phyloP scores from a whole-genome alignment of 495 filamentous ascomycete species.

The Cercophora samala region DNA sequence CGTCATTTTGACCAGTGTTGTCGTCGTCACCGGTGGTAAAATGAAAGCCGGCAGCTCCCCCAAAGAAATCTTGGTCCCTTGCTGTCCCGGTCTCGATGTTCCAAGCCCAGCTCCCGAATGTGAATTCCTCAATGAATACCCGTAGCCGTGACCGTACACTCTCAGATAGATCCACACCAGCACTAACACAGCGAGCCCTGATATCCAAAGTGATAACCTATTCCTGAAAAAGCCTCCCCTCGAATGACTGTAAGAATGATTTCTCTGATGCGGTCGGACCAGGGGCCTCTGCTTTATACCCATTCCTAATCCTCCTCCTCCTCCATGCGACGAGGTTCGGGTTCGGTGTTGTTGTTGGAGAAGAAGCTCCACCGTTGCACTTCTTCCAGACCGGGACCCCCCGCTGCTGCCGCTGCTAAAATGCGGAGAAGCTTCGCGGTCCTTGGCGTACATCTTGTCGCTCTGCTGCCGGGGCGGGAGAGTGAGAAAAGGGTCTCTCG shows the following conservation, averaged over 20 bases:
- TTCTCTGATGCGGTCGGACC: background rate
- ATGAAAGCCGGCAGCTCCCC: background rate
- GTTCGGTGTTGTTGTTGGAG: background rate
- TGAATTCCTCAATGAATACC: background rate
- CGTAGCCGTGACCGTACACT: background rate
- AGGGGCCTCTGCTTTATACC: background rate
- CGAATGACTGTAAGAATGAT: slow-evolving; percentile 1
- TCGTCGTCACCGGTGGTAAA: background rate
- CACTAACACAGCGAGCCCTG: slow-evolving; percentile 6
- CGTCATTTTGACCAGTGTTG: slow-evolving; percentile 1
- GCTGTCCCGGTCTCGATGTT: background rate
- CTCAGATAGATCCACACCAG: slow-evolving; percentile 15
- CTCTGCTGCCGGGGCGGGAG: background rate
- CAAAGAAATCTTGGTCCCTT: slow-evolving; percentile 1
- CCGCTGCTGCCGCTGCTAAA: background rate
- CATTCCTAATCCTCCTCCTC: slow-evolving; percentile 3
- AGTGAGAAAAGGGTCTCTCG: background rate
- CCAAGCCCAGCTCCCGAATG: background rate
- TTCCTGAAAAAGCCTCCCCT: background rate
- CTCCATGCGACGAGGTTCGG: background rate
- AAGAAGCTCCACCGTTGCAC: slow-evolving; percentile 1
- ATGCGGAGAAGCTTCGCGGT: slow-evolving; percentile 9
- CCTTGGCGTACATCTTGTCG: background rate
- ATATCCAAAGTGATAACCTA: slow-evolving; percentile 4
- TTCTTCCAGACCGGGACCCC: background rate